Evolutionary conservation across 148 eudicot species (phyloP), one percentile per base, ranked within the genome.

Genomic region (Vaccinium darrowii): DNA sequence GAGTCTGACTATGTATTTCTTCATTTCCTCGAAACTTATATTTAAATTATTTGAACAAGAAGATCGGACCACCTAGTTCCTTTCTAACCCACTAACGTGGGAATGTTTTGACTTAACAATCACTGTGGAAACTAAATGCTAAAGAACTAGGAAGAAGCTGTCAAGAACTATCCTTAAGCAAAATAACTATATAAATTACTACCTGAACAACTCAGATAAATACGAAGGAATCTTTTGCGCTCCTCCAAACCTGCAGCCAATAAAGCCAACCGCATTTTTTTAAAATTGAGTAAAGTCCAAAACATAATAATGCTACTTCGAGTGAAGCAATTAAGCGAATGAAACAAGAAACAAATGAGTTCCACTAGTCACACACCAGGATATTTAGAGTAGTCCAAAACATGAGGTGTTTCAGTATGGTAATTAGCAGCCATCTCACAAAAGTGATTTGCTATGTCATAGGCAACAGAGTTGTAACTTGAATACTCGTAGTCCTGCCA

Each of bases 371-470:
- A 71, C 89, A 84, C 86, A 96, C 98, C 97, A 86, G 98, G 98
- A 87, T 96, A 96, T 88, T 91, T 93, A 82, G 84, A 88, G 73
- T 87, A 96, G 89, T 96, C 93, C 94, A 96, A 82, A 69, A 93
- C 82, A 92, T 96, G 98, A 85, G 98, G 98, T 56, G 94, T 91
- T 57, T 96, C 98, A 74, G 98, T 90, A 84, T 96, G 98, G 88
- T 96, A 96, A 88, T 96, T 94, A 39, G 98, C 98, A 86, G 97
- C 95, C 98, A 96, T 96, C 91, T 96, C 98, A 83, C 97, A 96
- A 71, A 96, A 96, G 90, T 96, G 99, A 88, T 94, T 94, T 47
- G 99, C 99, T 80, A 96, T 91, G 85, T 96, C 99, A 77, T 86
- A 96, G 47, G 95, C 93, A 83, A 92, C 86, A 82, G 91, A 88